These are phyloP conservation scores for Mortierella sp. DNA, from an alignment of 371 early-diverging fungal species.

Conservation along the genomic window DNA sequence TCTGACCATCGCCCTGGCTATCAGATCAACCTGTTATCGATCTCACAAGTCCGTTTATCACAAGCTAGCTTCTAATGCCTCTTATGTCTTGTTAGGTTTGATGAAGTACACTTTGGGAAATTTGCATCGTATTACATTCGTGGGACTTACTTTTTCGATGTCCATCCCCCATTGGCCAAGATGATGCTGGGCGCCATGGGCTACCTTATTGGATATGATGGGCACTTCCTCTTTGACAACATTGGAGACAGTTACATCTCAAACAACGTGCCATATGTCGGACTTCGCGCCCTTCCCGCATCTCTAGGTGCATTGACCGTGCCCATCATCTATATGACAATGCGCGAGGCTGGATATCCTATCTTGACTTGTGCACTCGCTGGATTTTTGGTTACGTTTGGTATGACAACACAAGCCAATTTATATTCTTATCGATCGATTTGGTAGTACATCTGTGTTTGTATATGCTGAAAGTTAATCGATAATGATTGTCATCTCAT, in stretches of 20 bases:
- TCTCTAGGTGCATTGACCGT: conserved; percentile 83
- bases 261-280: conserved; percentile 92
- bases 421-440: background rate
- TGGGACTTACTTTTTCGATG: conserved; percentile 97
- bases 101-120: conserved; percentile 99
- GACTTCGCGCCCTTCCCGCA: conserved; percentile 86
- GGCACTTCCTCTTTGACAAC: conserved; percentile 92
- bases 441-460: background rate
- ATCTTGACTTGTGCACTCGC: conserved; percentile 82
- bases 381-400: conserved; percentile 86
- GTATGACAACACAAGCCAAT: conserved; percentile 53
- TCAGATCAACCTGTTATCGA: background rate
- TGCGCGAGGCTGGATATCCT: conserved; percentile 91
- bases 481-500: background rate
- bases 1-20: background rate
- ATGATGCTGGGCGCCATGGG: conserved; percentile 92
- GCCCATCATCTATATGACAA: conserved; percentile 85
- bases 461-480: background rate
- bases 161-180: conserved; percentile 99
- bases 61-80: background rate
- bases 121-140: conserved; percentile 97
- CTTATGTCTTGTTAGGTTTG: conserved; percentile 61
- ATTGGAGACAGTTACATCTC: conserved; percentile 92
- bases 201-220: conserved; percentile 91
- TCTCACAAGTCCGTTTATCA: background rate